phyloP scores from a whole-genome alignment of 2,329 filamentous ascomycete species.

The Periconia sp. region DNA sequence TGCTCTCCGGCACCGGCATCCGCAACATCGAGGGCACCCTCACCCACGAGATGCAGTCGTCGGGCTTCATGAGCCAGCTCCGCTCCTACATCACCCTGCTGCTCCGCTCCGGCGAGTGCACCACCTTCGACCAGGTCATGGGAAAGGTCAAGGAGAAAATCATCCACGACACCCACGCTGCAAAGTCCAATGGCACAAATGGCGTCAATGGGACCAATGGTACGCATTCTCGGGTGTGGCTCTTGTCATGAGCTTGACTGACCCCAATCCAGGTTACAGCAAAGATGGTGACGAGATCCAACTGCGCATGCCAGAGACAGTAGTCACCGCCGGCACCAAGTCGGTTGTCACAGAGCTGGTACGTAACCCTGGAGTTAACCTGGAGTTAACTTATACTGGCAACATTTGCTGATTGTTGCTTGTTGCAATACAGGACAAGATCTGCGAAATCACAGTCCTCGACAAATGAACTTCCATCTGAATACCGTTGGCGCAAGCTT shows the following conservation, averaged over 20 bases:
- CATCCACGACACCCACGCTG: constrained; percentile 27
- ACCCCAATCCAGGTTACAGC: too few relatives aligned
- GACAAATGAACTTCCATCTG: constrained; percentile 2
- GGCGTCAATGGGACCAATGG: constrained; percentile 35
- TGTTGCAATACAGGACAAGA: too few relatives aligned
- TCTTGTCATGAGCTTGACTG: too few relatives aligned
- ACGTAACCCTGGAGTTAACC: too few relatives aligned
- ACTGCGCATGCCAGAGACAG: constrained; percentile 55
- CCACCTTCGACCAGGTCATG: constrained; percentile 63
- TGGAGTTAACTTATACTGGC: too few relatives aligned
- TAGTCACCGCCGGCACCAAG: constrained; percentile 58
- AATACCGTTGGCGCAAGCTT: neutral
- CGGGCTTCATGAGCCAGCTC: constrained; percentile 65
- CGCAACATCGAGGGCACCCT: constrained; percentile 62
- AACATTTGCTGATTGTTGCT: too few relatives aligned
- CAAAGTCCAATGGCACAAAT: constrained; percentile 21
- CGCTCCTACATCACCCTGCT: constrained; percentile 61
- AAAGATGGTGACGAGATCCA: constrained; percentile 46
- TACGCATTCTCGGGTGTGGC: too few relatives aligned
- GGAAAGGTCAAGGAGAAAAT: constrained; percentile 55
- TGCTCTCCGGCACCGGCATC: constrained; percentile 57
- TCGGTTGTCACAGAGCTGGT: constrained; percentile 59
- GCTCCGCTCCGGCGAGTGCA: constrained; percentile 63
- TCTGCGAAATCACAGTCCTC: constrained; percentile 50
- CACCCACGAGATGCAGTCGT: constrained; percentile 60